phyloP scores from a whole-genome alignment of 2,329 filamentous ascomycete species.

The Cladosporium halotolerans region DNA sequence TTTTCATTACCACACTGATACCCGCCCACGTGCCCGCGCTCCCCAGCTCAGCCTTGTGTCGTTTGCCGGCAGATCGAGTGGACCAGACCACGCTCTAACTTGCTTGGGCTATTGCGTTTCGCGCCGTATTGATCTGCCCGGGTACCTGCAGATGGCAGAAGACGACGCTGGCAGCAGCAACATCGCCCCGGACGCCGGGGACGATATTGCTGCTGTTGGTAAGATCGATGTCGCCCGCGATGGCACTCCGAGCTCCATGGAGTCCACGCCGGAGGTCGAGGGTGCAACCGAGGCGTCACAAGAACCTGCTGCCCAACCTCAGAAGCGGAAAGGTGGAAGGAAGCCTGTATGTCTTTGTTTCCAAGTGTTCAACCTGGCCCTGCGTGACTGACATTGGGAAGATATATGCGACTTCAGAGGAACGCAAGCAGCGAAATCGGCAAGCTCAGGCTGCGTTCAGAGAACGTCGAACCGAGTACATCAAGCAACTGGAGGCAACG shows the following conservation, averaged over 20 bases:
- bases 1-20: conserved; percentile 13
- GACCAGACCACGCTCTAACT: conserved; percentile 23
- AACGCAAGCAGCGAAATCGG: conserved; percentile 93
- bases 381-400: conserved; percentile 32
- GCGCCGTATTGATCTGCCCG: conserved; percentile 18
- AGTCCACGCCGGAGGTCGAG: conserved; percentile 44
- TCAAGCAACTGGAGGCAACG: conserved; percentile 95
- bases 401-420: conserved; percentile 98
- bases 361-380: not conserved
- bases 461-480: conserved; percentile 95
- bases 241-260: conserved; percentile 43
- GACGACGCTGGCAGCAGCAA: conserved; percentile 30
- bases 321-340: conserved; percentile 94
- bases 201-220: conserved; percentile 40
- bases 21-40: conserved; percentile 12
- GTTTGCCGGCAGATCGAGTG: conserved; percentile 19
- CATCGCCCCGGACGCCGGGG: conserved; percentile 27
- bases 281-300: conserved; percentile 35
- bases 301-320: conserved; percentile 44
- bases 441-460: conserved; percentile 97
- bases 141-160: conserved; percentile 48
- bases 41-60: conserved; percentile 24
- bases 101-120: conserved; percentile 22
- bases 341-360: conserved; percentile 71
- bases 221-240: conserved; percentile 40